Conservation (phyloP, 108 stramenopile genomes). For the Nitzschia sp. region DNA sequence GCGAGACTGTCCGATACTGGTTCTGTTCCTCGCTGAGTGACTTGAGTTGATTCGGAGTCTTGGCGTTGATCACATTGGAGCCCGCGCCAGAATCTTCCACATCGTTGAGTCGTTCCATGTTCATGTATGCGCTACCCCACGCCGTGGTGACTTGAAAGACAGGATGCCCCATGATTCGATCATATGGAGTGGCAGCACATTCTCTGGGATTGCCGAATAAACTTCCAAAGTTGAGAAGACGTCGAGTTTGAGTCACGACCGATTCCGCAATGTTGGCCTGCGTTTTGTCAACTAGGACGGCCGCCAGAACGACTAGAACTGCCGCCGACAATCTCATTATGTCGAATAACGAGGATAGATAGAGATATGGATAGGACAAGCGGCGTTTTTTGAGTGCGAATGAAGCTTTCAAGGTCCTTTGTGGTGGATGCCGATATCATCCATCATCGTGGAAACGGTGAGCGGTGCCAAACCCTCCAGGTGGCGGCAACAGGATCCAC, state of each 20-base stretch:
- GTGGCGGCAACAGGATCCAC: too few relatives aligned
- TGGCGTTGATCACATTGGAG: not conserved
- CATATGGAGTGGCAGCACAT: conserved; percentile 58
- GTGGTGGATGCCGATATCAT: too few relatives aligned
- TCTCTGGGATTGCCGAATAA: conserved; percentile 37
- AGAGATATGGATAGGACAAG: too few relatives aligned
- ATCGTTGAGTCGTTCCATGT: conserved; percentile 63
- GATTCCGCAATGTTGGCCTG: not conserved
- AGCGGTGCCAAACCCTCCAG: too few relatives aligned
- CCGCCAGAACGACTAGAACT: not conserved
- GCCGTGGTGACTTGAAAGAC: conserved; percentile 86
- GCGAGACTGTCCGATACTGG: conserved; percentile 60
- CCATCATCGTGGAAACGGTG: too few relatives aligned
- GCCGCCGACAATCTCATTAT: not conserved
- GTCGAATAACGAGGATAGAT: too few relatives aligned
- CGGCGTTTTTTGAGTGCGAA: too few relatives aligned
- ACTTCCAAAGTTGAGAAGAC: conserved; percentile 25
- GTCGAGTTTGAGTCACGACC: conserved; percentile 22
- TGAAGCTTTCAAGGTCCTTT: too few relatives aligned
- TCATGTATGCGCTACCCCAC: conserved; percentile 86
- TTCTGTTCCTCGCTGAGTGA: conserved; percentile 46
- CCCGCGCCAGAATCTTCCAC: conserved; percentile 30
- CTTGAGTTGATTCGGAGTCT: not conserved
- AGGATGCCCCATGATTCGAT: conserved; percentile 72
- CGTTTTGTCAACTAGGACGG: not conserved